A percentile compares a stretch with the other conserved stretches of the same genome.
Conservation (phyloP, 148 eudicot species). For the Oxyria digyna region DNA sequence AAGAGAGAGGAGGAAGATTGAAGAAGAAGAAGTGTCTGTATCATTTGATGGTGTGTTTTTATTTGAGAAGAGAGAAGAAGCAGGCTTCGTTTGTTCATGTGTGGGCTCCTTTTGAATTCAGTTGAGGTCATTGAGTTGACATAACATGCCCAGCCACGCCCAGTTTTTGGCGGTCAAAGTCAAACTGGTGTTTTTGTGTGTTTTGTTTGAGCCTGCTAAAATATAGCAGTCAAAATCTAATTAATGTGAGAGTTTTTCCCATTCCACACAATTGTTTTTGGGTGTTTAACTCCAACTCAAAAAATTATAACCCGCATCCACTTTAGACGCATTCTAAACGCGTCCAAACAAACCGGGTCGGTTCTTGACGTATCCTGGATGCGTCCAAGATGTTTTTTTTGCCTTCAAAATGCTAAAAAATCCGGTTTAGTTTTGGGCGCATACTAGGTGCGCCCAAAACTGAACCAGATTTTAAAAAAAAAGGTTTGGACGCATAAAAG, state of each 20-base stretch:
- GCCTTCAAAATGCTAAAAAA: no score
- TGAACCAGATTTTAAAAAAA: no score
- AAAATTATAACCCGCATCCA: no score
- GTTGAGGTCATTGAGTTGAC: slow-evolving; percentile 5
- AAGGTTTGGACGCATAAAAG: no score
- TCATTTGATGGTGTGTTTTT: not conserved
- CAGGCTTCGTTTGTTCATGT: not conserved
- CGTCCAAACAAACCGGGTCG: no score
- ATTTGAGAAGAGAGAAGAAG: not conserved
- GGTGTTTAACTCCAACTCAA: no score
- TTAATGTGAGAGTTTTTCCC: not conserved
- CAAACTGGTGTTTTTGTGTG: not conserved
- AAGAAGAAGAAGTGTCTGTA: not conserved
- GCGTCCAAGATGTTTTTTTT: no score
- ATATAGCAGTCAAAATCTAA: not conserved
- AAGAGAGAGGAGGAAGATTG: not conserved
- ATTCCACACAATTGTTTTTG: not conserved
- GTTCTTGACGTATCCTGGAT: no score
- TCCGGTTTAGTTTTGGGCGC: no score
- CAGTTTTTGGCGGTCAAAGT: slow-evolving; percentile 4
- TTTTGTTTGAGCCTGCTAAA: not conserved
- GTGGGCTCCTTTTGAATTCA: not conserved
- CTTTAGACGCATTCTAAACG: no score
- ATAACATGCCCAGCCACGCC: not conserved
- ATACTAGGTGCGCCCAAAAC: no score